These are phyloP conservation scores for Mycena indigotica DNA, from an alignment of 768 basidiomycete species.

Conservation along the genomic window DNA sequence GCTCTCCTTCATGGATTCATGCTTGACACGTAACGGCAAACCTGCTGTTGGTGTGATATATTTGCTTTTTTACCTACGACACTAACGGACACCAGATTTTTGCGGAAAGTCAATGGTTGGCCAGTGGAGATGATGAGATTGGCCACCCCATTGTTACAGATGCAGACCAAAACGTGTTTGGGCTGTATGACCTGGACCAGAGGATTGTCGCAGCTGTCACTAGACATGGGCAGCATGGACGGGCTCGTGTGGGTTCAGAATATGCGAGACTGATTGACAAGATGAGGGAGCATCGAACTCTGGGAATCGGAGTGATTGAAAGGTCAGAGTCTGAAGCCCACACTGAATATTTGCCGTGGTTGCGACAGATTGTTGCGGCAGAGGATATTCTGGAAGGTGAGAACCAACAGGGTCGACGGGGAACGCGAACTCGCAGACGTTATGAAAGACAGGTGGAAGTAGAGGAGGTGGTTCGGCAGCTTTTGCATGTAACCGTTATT, in stretches of 20 bases:
- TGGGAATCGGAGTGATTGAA: conserved; percentile 44
- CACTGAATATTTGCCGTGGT: conserved; percentile 71
- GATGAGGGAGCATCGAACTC: conserved; percentile 51
- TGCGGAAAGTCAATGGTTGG: conserved; percentile 16
- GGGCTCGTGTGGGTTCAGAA: conserved; percentile 39
- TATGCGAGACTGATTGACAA: conserved; percentile 48
- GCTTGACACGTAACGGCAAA: conserved; percentile 37
- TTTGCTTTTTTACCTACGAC: conserved; percentile 40
- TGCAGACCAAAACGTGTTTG: conserved; percentile 32
- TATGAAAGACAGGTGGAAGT: conserved; percentile 49
- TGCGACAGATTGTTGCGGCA: conserved; percentile 61
- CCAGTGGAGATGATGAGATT: conserved; percentile 56
- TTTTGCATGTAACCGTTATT: conserved; percentile 29
- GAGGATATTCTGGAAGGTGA: conserved; percentile 60
- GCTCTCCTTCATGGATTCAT: conserved; percentile 58
- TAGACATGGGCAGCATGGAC: conserved; percentile 50
- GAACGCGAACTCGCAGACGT: conserved; percentile 60
- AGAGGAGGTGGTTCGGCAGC: conserved; percentile 37
- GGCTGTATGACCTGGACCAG: conserved; percentile 45
- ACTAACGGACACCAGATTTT: conserved; percentile 10
- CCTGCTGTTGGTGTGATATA: conserved; percentile 10
- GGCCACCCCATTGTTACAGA: conserved; percentile 46
- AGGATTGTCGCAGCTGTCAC: conserved; percentile 52
- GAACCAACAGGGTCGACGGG: conserved; percentile 36
- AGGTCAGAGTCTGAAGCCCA: conserved; percentile 50